Evolutionary conservation across 306 rosid species (phyloP), one percentile per base, ranked within the genome.

Genomic region (Neltuma alba): DNA sequence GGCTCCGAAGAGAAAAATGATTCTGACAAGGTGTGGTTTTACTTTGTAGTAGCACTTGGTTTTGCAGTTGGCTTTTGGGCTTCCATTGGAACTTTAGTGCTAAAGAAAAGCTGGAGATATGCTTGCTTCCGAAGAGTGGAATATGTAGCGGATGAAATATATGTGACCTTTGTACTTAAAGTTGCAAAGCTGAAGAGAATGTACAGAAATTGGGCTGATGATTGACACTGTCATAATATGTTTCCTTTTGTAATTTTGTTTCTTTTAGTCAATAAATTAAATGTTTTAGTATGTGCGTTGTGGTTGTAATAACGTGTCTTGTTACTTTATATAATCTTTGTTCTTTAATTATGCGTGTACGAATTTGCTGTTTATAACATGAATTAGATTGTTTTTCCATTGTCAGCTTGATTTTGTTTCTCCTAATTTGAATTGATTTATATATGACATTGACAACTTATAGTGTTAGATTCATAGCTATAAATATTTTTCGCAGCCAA

Each of bases 31-130:
- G 57, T 50, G 23, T 20, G 25, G 25, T 50, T 18, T 37, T 66
- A 77, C 66, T 77, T 48, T 37, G 74, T 77, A 38, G 45, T 76
- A 18, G 54, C 21, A 0, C 9, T 66, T 37, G 66, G 71, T 7
- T 15, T 34, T 21, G 36, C 72, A 41, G 31, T 21, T 74, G 83
- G 81, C 14, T 85, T 68, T 52, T 54, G 41, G 64, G 42, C 30
- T 25, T 20, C 50, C 33, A 21, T 77, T 15, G 74, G 74, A 9
- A 38, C 18, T 50, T 41, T 77, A 18, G 5, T 48, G 3, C 4
- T 77, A 1, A 77, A 50, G n/a, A 77, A 37, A 72, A 55, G 20
- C 25, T 77, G 65, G 66, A 77, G 81, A n/a, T 11, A 77, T 12
- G 74, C 74, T 36, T 77, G 25, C 66, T 77, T 77, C 2, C 14